Base-by-base conservation (phyloP, 1,139 yeast species). In the Pichia sp. region DNA sequence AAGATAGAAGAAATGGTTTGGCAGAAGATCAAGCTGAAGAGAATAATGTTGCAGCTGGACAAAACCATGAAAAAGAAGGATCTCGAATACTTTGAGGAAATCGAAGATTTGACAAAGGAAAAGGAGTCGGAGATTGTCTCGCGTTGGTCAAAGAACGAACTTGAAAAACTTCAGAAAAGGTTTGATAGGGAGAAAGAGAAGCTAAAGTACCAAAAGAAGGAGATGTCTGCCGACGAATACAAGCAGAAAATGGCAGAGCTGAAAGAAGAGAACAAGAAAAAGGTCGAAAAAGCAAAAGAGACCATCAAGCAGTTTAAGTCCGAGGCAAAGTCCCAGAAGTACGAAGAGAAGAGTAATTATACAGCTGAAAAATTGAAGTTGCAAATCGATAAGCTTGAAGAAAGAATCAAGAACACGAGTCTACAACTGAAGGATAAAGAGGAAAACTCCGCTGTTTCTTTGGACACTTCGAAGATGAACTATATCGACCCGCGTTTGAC, bases 401-500 rank as follows among this genome's bases (percentile, higher is more conserved):
- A 80, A 57, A 79, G 97, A 62, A 87, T 90, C 51, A 70, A 77
- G 51, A 85, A 81, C 58, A 84, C 89, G 2, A 74, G 81, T 30
- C 75, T 90, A 59, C 95, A 87, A 68, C 77, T 90, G 67, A 85
- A 89, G 70, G 98, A 92, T 68, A 90, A 88, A 70, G 96, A 92
- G 69, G 97, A 90, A 67, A 92, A 92, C 68, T 89, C 97, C 0
- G 90, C 89, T 62, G 98, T 93, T 32, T 92, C 98, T 0, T 76
- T 92, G 63, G 92, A 96, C 47, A 92, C 99, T 0, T 88, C 96
- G 42, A 92, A 92, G 74, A 84, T 89, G 79, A 92, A 92, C 70
- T 92, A 92, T 75, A 92, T 92, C 59, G 99, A 93, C 70, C 99
- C 99, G 30, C 78, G 99, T 63, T 75, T 93, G 63, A 85, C 96